phyloP scores from a whole-genome alignment of 176 grass and related monocot species.

The Lolium perenne region DNA sequence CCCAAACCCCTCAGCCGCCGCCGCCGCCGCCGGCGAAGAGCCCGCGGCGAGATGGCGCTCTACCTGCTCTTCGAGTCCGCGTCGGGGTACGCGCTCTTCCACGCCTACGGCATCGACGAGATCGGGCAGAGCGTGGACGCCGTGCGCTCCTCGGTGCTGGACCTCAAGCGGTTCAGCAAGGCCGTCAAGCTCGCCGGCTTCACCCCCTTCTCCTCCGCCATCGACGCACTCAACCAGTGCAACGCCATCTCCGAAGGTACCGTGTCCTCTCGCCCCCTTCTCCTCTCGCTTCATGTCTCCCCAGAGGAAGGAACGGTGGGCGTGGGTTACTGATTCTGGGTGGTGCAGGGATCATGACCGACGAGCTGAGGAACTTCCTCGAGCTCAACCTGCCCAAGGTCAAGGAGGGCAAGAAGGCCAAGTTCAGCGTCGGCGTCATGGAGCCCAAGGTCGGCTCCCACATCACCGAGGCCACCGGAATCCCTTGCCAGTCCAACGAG shows the following conservation, averaged over 20 bases:
- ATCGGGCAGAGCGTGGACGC: constrained; percentile 80
- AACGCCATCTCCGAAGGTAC: constrained; percentile 89
- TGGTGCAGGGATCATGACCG: constrained; percentile 74
- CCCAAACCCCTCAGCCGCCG: neutral
- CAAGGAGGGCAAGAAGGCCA: constrained; percentile 88
- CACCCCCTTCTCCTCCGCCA: constrained; percentile 77
- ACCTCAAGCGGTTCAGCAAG: constrained; percentile 84
- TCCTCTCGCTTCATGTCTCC: neutral
- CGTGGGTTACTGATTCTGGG: neutral
- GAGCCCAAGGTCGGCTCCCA: constrained; percentile 91
- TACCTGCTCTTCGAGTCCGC: constrained; percentile 86
- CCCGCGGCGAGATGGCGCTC: constrained; percentile 36
- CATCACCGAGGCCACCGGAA: constrained; percentile 78
- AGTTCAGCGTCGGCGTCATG: constrained; percentile 82
- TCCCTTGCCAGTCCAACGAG: constrained; percentile 83
- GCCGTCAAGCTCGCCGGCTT: constrained; percentile 88
- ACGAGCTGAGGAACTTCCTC: constrained; percentile 88
- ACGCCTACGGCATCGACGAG: constrained; percentile 81
- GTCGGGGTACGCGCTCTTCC: constrained; percentile 77
- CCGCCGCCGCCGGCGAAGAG: constrained; percentile 49
- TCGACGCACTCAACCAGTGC: constrained; percentile 85
- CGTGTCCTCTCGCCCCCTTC: neutral
- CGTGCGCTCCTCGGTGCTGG: constrained; percentile 69
- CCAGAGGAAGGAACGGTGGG: neutral
- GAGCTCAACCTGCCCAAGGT: constrained; percentile 80